A percentile compares a stretch with the other conserved stretches of the same genome.
Conservation (phyloP, 2,329 filamentous ascomycete genomes). For the Tricladium varicosporioides region DNA sequence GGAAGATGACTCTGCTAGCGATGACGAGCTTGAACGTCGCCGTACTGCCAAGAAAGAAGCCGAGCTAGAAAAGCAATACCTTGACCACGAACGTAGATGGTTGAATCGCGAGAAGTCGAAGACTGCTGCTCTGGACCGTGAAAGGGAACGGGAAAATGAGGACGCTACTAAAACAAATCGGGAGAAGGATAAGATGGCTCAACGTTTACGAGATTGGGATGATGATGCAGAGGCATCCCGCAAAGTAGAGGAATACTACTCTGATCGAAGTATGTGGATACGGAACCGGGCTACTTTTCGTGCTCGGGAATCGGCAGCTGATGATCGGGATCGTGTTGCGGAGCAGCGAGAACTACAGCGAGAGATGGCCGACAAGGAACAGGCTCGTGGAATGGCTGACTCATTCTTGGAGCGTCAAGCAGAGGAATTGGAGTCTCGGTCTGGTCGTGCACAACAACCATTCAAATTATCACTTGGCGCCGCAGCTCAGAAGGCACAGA, state of each 20-base stretch:
- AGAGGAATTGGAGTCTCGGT: slow-evolving; percentile 64
- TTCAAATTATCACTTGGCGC: slow-evolving; percentile 94
- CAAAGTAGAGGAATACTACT: slow-evolving; percentile 79
- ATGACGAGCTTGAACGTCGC: slow-evolving; percentile 78
- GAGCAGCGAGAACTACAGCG: slow-evolving; percentile 74
- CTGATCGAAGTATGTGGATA: slow-evolving; percentile 80
- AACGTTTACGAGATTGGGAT: slow-evolving; percentile 78
- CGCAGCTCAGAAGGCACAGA: slow-evolving; percentile 70
- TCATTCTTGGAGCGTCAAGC: slow-evolving; percentile 86
- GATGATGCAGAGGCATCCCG: slow-evolving; percentile 78
- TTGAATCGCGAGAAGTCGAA: slow-evolving; percentile 82
- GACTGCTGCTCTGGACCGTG: slow-evolving; percentile 80
- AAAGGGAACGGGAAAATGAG: slow-evolving; percentile 75
- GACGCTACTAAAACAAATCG: slow-evolving; percentile 66
- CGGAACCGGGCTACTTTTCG: slow-evolving; percentile 75
- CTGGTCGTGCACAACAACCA: slow-evolving; percentile 57
- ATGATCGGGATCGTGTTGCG: slow-evolving; percentile 77
- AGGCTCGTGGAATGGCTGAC: slow-evolving; percentile 81
- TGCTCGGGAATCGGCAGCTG: slow-evolving; percentile 69
- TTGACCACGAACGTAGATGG: slow-evolving; percentile 88
- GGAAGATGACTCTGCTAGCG: slow-evolving; percentile 83
- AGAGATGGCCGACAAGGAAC: slow-evolving; percentile 69
- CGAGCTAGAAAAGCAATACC: slow-evolving; percentile 76
- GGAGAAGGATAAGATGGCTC: slow-evolving; percentile 64
- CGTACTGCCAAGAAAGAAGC: slow-evolving; percentile 68